Base-by-base conservation (phyloP, 2,329 filamentous ascomycete species). In the Parascedosporium putredinis region DNA sequence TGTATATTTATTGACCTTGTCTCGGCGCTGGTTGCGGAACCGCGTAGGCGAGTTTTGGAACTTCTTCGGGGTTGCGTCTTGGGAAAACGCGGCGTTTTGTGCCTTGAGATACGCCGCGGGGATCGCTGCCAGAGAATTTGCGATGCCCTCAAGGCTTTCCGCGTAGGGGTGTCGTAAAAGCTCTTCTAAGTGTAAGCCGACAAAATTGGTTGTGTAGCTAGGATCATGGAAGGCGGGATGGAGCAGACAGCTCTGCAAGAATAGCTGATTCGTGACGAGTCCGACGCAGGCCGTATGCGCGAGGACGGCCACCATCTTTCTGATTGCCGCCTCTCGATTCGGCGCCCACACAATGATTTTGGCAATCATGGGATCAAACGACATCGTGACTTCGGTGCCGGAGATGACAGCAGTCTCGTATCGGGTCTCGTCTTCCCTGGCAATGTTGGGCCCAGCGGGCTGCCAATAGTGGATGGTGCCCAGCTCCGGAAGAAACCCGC, bases 171-270 rank as follows among this genome's bases (percentile, higher is more conserved):
- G 68, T 0, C 66, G 65, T 58, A 86, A 84, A 3, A 86, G 67
- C 52, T 81, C 76, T 4, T 73, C 70, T 43, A 72, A 71, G 55
- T 85, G 76, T 54, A 83, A 83, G 31, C 76, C 73, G 51, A 86
- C 86, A 57, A 84, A 86, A 1, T 81, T 81, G 0, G 83, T 86
- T 57, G 85, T 81, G 12, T 85, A 81, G 2, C 76, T 68, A 20
- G 80, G 81, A 2, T 71, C 69, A 29, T 82, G 68, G 56, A 86
- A 87, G 53, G 75, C 77, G 0, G 74, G 68, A 54, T 80, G 83
- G n/a, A 73, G 71, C 53, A 81, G 81, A 55, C 84, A 73, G 16
- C 72, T 69, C 62, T 85, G 86, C 43, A 86, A 63, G 58, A 87
- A 87, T 54, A 84, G 80, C 47, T 86, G 84, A 58, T 86, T 86